Conservation (phyloP, 768 basidiomycete species). For the Nevesoporus exiguus region DNA sequence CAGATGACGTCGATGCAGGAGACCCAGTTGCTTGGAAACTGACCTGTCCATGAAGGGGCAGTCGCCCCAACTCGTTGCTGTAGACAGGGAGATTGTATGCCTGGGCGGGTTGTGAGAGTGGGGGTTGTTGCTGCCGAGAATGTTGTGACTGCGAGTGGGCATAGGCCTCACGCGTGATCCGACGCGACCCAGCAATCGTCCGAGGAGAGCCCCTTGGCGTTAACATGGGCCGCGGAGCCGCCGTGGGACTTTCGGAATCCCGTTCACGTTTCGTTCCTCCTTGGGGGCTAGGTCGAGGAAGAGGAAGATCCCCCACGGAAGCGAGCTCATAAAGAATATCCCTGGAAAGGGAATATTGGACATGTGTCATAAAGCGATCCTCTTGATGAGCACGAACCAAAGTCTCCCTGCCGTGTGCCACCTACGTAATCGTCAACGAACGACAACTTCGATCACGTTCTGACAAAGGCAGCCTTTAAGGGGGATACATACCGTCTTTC, state of each 20-base stretch:
- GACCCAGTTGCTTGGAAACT: conserved; percentile 10
- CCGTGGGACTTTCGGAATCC: conserved; percentile 48
- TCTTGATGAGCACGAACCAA: conserved; percentile 35
- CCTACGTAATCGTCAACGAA: conserved; percentile 21
- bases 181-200: conserved; percentile 34
- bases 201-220: conserved; percentile 19
- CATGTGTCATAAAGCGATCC: neutral
- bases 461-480: neutral
- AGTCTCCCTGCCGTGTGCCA: conserved; percentile 49
- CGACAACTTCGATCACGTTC: neutral
- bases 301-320: conserved; percentile 64
- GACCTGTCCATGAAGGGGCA: conserved; percentile 42
- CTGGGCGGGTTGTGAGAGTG: conserved; percentile 8
- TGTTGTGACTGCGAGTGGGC: conserved; percentile 12
- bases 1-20: neutral
- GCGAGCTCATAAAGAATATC: conserved; percentile 72
- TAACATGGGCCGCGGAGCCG: conserved; percentile 4
- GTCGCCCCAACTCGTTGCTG: conserved; percentile 52
- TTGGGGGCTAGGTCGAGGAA: conserved; percentile 53
- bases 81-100: conserved; percentile 50
- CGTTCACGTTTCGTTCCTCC: conserved; percentile 61
- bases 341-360: conserved; percentile 37
- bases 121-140: conserved; percentile 2
- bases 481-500: conserved; percentile 34
- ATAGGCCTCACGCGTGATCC: conserved; percentile 28